Conservation (phyloP, 208 protist genomes). For the Trypanosoma boissoni region DNA sequence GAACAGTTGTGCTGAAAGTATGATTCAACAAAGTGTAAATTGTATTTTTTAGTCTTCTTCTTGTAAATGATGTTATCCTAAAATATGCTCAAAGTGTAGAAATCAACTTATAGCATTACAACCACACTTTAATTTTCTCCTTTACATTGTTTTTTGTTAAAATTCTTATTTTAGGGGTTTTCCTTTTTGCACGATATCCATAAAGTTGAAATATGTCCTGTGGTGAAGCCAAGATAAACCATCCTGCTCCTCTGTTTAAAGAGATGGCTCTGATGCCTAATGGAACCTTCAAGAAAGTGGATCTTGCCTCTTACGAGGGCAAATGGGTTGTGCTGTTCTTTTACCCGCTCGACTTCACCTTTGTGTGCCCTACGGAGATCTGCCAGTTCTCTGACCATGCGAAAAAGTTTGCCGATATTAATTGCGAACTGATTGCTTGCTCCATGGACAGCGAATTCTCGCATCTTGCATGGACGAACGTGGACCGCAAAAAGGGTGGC, state of each 20-base stretch:
- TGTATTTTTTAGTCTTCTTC: too few relatives aligned
- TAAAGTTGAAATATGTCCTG: background rate
- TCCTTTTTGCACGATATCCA: conserved; percentile 17
- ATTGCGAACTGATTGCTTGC: conserved; percentile 90
- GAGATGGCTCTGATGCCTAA: conserved; percentile 91
- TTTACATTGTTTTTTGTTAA: background rate
- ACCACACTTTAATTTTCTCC: background rate
- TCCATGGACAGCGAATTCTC: conserved; percentile 94
- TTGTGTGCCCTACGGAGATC: conserved; percentile 98
- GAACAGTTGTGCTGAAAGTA: too few relatives aligned
- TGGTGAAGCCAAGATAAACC: conserved; percentile 67
- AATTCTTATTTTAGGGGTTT: background rate
- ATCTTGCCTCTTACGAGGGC: conserved; percentile 88
- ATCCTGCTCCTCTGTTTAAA: conserved; percentile 89
- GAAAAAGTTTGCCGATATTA: conserved; percentile 87
- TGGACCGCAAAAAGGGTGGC: conserved; percentile 95
- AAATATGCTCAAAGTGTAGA: background rate
- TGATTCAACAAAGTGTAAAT: too few relatives aligned
- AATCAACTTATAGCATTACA: background rate
- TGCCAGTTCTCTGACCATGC: conserved; percentile 93
- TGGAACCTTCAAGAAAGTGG: conserved; percentile 93
- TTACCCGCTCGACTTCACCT: conserved; percentile 97
- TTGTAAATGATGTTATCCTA: background rate
- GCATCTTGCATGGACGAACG: conserved; percentile 96
- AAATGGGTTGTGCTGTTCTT: conserved; percentile 97